Evolutionary conservation across 2,329 filamentous ascomycete genomes (phyloP).

Genomic region (Xylariaceae sp.): DNA sequence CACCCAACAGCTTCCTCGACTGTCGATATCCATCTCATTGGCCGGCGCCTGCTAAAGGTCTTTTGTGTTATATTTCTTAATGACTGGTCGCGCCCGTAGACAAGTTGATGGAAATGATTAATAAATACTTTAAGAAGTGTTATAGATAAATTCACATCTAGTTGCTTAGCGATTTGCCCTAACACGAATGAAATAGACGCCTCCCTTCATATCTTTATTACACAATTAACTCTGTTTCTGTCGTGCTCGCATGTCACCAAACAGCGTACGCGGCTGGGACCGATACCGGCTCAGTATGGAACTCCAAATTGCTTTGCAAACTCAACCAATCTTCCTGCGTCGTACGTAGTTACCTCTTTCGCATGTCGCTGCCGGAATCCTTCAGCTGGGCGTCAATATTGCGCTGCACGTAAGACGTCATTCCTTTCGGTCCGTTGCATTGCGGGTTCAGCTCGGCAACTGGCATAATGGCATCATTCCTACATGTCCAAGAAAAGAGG

Average conservation of each 20-base stretch:
- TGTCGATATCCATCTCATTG: too few relatives aligned
- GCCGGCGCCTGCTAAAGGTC: too few relatives aligned
- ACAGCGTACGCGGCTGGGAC: neutral
- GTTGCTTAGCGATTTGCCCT: neutral
- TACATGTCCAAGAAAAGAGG: neutral
- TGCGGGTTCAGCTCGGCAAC: conserved; percentile 17
- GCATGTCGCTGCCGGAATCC: conserved; percentile 23
- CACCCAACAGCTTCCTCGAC: neutral
- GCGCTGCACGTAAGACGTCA: conserved; percentile 27
- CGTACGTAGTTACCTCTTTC: neutral
- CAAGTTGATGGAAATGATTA: too few relatives aligned
- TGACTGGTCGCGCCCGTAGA: neutral
- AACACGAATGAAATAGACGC: neutral
- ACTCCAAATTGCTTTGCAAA: neutral
- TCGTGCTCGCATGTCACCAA: conserved; percentile 5
- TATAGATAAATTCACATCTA: neutral
- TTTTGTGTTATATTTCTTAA: too few relatives aligned
- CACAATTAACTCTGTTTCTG: conserved; percentile 1
- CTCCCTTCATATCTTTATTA: too few relatives aligned
- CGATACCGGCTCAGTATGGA: neutral
- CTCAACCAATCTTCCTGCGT: neutral
- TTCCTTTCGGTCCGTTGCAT: conserved; percentile 29
- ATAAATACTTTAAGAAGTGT: too few relatives aligned
- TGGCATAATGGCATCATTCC: conserved; percentile 16
- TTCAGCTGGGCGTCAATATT: conserved; percentile 14